Conservation (phyloP, 106 monocot species). For the Dendrobium catenatum region DNA sequence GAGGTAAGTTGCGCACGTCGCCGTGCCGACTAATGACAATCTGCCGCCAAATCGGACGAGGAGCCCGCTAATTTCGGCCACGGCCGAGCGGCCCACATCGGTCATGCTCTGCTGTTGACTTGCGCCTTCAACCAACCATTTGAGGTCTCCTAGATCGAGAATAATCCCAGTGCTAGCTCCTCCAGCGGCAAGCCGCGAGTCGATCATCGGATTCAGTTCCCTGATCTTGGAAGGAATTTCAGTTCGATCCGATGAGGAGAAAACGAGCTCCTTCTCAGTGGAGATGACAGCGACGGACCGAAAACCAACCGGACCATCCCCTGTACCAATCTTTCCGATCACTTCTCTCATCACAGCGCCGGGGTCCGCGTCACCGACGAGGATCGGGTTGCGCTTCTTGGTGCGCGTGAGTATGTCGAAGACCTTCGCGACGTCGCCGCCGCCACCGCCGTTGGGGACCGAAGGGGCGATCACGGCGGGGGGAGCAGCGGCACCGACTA, state of each 20-base stretch:
- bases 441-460: not conserved
- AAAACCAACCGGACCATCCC: conserved; percentile 10
- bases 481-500: not conserved
- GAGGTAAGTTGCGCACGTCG: conserved; percentile 83
- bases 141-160: conserved; percentile 72
- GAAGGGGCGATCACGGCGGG: not conserved
- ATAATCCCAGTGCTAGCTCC: conserved; percentile 39
- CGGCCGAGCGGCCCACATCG: conserved; percentile 34
- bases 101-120: conserved; percentile 18
- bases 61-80: conserved; percentile 49
- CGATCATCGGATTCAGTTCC: conserved; percentile 29
- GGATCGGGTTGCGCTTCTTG: conserved; percentile 59
- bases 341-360: conserved; percentile 35
- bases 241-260: conserved; percentile 7
- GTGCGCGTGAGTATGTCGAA: conserved; percentile 39
- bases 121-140: conserved; percentile 69
- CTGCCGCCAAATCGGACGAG: conserved; percentile 29
- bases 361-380: conserved; percentile 61
- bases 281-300: conserved; percentile 21
- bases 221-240: conserved; percentile 27
- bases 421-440: conserved; percentile 22
- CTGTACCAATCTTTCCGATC: conserved; percentile 29
- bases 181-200: conserved; percentile 16
- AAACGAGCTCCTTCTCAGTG: conserved; percentile 25
- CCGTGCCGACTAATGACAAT: conserved; percentile 67